phyloP scores from a whole-genome alignment of 345 rosid genomes.

The Eutrema yunnanense region DNA sequence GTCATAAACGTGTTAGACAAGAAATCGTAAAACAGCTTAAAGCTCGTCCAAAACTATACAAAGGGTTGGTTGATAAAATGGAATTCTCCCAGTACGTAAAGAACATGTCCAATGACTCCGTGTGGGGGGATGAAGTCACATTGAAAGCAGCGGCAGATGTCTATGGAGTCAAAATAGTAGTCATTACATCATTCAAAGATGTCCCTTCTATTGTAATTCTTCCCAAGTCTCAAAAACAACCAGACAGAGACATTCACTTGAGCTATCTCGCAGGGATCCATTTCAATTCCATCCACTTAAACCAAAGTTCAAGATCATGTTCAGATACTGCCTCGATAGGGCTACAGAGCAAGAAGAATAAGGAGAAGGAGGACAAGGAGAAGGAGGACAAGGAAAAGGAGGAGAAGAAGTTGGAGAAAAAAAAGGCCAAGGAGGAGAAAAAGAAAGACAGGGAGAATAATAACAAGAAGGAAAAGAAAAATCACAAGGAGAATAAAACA shows the following conservation, averaged over 20 bases:
- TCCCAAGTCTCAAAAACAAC: background rate
- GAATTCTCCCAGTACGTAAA: background rate
- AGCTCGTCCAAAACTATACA: background rate
- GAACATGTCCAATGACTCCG: background rate
- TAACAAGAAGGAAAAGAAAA: too few species aligned
- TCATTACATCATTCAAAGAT: background rate
- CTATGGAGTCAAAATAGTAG: background rate
- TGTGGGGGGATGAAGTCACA: background rate
- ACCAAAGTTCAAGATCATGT: background rate
- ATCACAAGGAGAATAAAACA: too few species aligned
- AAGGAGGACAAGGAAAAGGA: background rate
- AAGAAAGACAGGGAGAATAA: too few species aligned
- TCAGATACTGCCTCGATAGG: background rate
- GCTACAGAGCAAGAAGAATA: background rate
- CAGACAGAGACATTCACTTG: background rate
- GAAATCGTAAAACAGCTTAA: background rate
- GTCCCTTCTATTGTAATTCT: background rate
- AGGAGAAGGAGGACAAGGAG: too few species aligned
- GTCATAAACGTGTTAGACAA: background rate
- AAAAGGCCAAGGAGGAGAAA: background rate
- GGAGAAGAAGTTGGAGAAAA: background rate
- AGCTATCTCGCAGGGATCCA: background rate
- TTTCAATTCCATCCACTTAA: background rate
- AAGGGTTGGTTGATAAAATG: background rate
- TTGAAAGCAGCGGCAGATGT: background rate